Evolutionary conservation across 768 basidiomycete species (phyloP).

Genomic region (Russula lepida): DNA sequence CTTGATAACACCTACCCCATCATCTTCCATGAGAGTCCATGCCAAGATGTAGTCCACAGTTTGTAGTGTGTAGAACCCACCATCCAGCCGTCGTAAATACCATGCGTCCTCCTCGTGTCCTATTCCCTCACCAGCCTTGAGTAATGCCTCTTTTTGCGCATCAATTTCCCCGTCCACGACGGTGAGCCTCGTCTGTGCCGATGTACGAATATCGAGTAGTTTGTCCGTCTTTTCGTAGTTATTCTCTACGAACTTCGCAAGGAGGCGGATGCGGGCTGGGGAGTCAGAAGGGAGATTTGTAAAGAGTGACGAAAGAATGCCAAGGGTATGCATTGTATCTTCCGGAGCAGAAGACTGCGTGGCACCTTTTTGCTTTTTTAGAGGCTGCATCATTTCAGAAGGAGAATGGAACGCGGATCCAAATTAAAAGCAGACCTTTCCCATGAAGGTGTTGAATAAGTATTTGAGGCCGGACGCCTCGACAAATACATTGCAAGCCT

Average conservation of each 20-base stretch:
- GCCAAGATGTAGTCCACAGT: constrained; percentile 90
- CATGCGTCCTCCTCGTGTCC: constrained; percentile 59
- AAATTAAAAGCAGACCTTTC: constrained; percentile 58
- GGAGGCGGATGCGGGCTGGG: constrained; percentile 63
- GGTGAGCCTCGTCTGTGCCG: constrained; percentile 50
- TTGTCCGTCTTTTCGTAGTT: constrained; percentile 95
- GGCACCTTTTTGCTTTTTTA: constrained; percentile 57
- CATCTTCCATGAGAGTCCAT: constrained; percentile 97
- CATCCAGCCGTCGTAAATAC: constrained; percentile 83
- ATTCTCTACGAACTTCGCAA: constrained; percentile 89
- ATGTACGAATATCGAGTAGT: constrained; percentile 78
- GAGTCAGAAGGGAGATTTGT: constrained; percentile 85
- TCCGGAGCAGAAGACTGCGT: constrained; percentile 52
- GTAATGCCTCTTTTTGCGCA: constrained; percentile 55
- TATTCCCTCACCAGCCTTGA: constrained; percentile 48
- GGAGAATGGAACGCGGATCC: constrained; percentile 16
- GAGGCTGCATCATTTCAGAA: constrained; percentile 19
- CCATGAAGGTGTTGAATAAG: constrained; percentile 88
- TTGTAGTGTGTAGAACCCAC: constrained; percentile 82
- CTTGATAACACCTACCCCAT: constrained; percentile 58
- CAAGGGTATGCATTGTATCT: constrained; percentile 80
- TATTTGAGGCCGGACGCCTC: constrained; percentile 84
- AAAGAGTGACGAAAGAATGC: constrained; percentile 80
- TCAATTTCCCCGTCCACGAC: constrained; percentile 60
- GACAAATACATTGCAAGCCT: constrained; percentile 76